Evolutionary conservation across 768 basidiomycete genomes (phyloP), one percentile per base, ranked within the genome.

Genomic region (Phaeotremella skinneri): DNA sequence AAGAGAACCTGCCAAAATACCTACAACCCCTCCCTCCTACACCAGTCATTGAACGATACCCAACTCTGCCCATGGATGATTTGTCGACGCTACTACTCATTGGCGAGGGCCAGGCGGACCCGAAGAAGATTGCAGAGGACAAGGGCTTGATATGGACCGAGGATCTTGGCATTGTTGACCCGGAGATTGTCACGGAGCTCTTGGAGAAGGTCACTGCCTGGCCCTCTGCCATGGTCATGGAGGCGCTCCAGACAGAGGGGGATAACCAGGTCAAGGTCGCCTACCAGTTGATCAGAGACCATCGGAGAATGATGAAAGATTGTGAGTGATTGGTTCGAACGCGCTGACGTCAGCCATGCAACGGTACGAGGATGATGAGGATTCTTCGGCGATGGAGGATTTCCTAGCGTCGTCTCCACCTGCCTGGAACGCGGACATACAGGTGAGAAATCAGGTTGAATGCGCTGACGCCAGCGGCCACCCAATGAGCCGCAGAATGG

Each of bases 251-350:
- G 59, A 79, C 85, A 65, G 87, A 92, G 52, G 91, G 93, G 63
- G 91, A 92, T 37, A 96, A 97, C 73, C 87, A 90, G 54, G 87
- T 98, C 73, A 93, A 96, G 78, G 92, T 99, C 5, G 92, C 94
- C 0, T 99, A 98, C 77, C 85, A 92, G 84, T 81, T 99, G 3
- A 81, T 96, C 45, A 81, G 91, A 56, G 94, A 99, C 72, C 92
- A 92, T 79, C 81, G 85, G 66, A 80, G 91, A 37, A 82, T 88
- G 53, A 86, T 91, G 4, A 84, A 87, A 76, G 90, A 91, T 74
- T 79, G 92, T 94, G 69, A 82, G 91, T 82, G 2, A 29, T 17
- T 13, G 9, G 11, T 11, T 45, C 7, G 13, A 14, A 11, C 6
- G 13, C 72, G 85, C 87, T 42, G 82, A 84, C 51, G 86, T 41